Base-by-base conservation (phyloP, 495 filamentous ascomycete species). In the Zalerion maritima region DNA sequence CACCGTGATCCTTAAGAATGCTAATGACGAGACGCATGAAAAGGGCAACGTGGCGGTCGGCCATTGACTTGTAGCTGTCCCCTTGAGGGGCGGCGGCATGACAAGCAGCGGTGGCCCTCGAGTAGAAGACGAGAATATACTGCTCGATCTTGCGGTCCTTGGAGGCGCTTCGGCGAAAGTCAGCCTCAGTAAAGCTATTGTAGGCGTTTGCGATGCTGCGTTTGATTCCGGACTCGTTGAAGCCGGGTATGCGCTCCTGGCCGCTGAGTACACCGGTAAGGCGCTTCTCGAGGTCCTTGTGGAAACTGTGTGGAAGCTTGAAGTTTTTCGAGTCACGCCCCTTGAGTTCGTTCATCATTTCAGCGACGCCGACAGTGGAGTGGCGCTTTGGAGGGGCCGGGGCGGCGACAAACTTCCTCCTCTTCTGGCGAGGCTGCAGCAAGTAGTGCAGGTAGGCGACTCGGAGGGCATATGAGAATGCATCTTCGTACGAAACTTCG, bases 71-170 rank as follows among this genome's bases (percentile, higher is more conserved):
- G 84, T 86, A 96, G 22, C 70, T 69, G 47, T 91, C 81, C 53
- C 94, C 86, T n/a, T 78, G 77, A 1, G 72, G 63, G 4, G 70
- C 54, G 49, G 82, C 87, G 25, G 82, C 81, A 36, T 85, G 85
- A 40, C 70, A 62, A 36, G 94, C 60, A 27, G 93, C 87, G 80
- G 84, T 58, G 3, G 61, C 58, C n/a, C 49, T 42, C 12, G 61
- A 38, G 77, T 91, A 59, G 76, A 86, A 38, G 70, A 94, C 66
- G 73, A 94, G 59, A 76, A 96, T 42, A 76, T 96, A 55, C 42
- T 93, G 85, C 52, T 99, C 91, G 13, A 93, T 75, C 43, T 85
- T 74, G 29, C 91, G 70, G 48, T 94, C 89, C 55, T 94, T 93
- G 41, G 94, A 84, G 64, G 94, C 51, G 79, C 87, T 29, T 63